A percentile compares a stretch with the other conserved stretches of the same genome.
phyloP scores from a whole-genome alignment of 2,329 filamentous ascomycete species.

The Xylaria hypoxylon region DNA sequence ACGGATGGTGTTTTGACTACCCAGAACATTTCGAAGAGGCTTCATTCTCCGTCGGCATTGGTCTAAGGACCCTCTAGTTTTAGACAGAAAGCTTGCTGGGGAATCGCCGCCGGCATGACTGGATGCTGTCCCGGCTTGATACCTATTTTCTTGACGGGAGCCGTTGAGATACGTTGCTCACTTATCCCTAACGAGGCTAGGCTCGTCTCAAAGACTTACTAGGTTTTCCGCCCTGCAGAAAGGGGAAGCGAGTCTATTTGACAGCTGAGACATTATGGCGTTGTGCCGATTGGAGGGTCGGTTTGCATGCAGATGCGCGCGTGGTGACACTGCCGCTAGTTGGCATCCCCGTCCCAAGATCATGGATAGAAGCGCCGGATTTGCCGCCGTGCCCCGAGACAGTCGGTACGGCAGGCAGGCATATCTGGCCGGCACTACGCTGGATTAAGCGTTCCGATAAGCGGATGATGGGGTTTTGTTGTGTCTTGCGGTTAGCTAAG shows the following conservation, averaged over 20 bases:
- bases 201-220: no score
- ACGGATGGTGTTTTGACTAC: neutral
- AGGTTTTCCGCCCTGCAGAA: neutral
- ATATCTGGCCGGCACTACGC: neutral
- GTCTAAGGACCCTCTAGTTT: neutral
- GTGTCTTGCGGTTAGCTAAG: neutral
- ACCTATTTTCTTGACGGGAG: neutral
- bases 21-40: neutral
- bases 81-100: neutral
- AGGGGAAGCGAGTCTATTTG: neutral
- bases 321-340: conserved; percentile 21
- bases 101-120: neutral
- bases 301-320: conserved; percentile 17
- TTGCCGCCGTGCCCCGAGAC: conserved; percentile 17
- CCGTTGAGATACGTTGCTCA: neutral
- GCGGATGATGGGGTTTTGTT: neutral
- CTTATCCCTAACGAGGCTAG: neutral
- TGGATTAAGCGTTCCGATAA: conserved; percentile 7
- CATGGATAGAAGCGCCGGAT: conserved; percentile 8
- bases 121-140: neutral
- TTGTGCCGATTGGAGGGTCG: conserved; percentile 34
- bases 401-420: neutral
- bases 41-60: neutral
- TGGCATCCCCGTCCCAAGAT: conserved; percentile 9
- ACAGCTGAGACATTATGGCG: conserved; percentile 22